phyloP scores from a whole-genome alignment of 169 alveolate genomes.

The Plasmodium malariae region DNA sequence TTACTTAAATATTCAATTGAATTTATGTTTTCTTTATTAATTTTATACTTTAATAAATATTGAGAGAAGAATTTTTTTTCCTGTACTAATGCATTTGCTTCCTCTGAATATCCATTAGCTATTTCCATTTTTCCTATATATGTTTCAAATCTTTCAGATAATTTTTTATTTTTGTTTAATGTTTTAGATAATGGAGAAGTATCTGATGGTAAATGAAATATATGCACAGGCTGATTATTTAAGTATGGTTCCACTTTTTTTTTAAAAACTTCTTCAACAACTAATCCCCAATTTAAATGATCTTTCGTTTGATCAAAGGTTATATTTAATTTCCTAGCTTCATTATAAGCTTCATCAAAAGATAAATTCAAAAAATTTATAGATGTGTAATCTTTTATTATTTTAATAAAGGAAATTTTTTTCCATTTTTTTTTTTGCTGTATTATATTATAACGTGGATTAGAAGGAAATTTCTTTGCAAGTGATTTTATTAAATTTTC shows the following conservation, averaged over 20 bases:
- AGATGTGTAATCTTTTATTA: slow-evolving; percentile 29
- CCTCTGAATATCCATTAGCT: slow-evolving; percentile 95
- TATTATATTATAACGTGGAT: neutral
- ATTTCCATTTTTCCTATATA: slow-evolving; percentile 94
- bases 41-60: slow-evolving; percentile 15
- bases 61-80: slow-evolving; percentile 88
- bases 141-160: slow-evolving; percentile 94
- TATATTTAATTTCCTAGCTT: slow-evolving; percentile 55
- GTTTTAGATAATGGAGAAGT: slow-evolving; percentile 68
- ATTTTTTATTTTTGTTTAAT: slow-evolving; percentile 76
- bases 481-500: slow-evolving; percentile 90
- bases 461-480: slow-evolving; percentile 44
- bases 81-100: slow-evolving; percentile 94
- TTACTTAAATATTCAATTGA: neutral
- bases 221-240: slow-evolving; percentile 41
- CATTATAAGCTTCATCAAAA: slow-evolving; percentile 67
- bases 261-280: slow-evolving; percentile 77
- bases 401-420: slow-evolving; percentile 42
- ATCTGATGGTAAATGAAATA: slow-evolving; percentile 66
- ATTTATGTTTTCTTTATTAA: neutral
- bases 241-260: slow-evolving; percentile 75
- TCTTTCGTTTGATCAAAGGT: slow-evolving; percentile 49
- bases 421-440: slow-evolving; percentile 43
- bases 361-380: slow-evolving; percentile 36
- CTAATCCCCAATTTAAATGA: slow-evolving; percentile 76